phyloP scores from a whole-genome alignment of 371 early-diverging fungal species.

The Syncephalastrum racemosum region DNA sequence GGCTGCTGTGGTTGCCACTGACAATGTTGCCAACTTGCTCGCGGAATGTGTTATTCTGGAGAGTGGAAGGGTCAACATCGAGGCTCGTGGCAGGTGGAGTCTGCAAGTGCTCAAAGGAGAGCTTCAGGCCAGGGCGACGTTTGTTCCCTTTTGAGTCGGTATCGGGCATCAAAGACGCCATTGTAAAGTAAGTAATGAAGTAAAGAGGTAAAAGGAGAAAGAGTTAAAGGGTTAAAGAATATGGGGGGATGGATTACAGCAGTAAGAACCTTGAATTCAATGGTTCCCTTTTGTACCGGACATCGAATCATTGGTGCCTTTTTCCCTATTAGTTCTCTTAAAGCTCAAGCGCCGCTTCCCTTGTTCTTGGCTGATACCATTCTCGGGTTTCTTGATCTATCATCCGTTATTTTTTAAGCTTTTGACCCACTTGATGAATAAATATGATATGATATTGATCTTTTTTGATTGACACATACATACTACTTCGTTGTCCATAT shows the following conservation, averaged over 20 bases:
- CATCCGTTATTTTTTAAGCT: too few relatives aligned
- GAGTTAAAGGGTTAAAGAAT: background rate
- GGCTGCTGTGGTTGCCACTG: slow-evolving; percentile 20
- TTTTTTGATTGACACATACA: too few relatives aligned
- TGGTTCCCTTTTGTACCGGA: too few relatives aligned
- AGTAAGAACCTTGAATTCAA: background rate
- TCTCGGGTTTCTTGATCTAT: too few relatives aligned
- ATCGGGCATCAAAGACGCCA: background rate
- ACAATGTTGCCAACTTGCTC: slow-evolving; percentile 44
- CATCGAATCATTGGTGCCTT: too few relatives aligned
- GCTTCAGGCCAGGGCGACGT: slow-evolving; percentile 22
- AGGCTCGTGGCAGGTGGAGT: slow-evolving; percentile 11
- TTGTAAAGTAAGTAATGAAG: background rate
- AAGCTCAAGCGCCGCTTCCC: too few relatives aligned
- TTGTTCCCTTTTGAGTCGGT: slow-evolving; percentile 3
- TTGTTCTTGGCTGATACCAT: too few relatives aligned
- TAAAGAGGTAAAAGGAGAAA: background rate
- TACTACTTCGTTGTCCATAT: too few relatives aligned
- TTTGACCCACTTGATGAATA: too few relatives aligned
- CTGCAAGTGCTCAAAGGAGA: slow-evolving; percentile 22
- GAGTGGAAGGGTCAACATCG: background rate
- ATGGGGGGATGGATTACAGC: too few relatives aligned
- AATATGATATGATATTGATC: too few relatives aligned
- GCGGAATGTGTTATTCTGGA: slow-evolving; percentile 24
- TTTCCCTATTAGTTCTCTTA: too few relatives aligned